phyloP scores from a whole-genome alignment of 2,329 filamentous ascomycete species.

The Pseudogymnoascus sp. region DNA sequence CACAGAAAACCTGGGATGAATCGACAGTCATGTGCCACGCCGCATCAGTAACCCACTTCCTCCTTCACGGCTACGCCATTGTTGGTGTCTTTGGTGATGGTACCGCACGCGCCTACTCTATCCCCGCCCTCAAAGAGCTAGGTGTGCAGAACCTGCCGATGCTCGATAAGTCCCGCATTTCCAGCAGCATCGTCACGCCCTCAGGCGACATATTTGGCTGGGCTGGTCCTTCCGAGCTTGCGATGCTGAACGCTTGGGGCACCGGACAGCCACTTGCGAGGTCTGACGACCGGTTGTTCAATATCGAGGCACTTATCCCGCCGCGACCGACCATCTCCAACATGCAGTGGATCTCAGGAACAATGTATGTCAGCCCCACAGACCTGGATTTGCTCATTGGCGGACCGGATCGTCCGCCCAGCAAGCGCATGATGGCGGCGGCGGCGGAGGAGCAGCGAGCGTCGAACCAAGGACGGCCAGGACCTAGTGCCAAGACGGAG shows the following conservation, averaged over 20 bases:
- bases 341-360: conserved; percentile 92
- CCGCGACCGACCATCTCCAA: conserved; percentile 88
- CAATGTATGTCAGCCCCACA: conserved; percentile 75
- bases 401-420: conserved; percentile 77
- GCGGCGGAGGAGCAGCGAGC: conserved; percentile 65
- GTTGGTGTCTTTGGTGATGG: conserved; percentile 81
- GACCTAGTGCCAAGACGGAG: conserved; percentile 40
- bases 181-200: conserved; percentile 60
- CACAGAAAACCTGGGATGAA: conserved; percentile 81
- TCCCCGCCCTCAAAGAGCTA: conserved; percentile 85
- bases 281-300: conserved; percentile 65
- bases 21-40: conserved; percentile 61
- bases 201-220: conserved; percentile 81
- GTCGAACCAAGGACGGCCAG: conserved; percentile 32
- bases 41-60: conserved; percentile 66
- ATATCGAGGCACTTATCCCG: conserved; percentile 64
- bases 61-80: conserved; percentile 67
- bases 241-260: conserved; percentile 78
- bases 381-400: conserved; percentile 90
- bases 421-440: conserved; percentile 79
- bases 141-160: conserved; percentile 56
- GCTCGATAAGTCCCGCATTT: conserved; percentile 65
- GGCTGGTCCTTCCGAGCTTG: conserved; percentile 80
- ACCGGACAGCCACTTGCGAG: conserved; percentile 55
- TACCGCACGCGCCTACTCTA: conserved; percentile 67